A percentile compares a stretch with the other conserved stretches of the same genome.
Evolutionary conservation across 208 protist genomes (phyloP).

Genomic region (Trypanosoma avium): DNA sequence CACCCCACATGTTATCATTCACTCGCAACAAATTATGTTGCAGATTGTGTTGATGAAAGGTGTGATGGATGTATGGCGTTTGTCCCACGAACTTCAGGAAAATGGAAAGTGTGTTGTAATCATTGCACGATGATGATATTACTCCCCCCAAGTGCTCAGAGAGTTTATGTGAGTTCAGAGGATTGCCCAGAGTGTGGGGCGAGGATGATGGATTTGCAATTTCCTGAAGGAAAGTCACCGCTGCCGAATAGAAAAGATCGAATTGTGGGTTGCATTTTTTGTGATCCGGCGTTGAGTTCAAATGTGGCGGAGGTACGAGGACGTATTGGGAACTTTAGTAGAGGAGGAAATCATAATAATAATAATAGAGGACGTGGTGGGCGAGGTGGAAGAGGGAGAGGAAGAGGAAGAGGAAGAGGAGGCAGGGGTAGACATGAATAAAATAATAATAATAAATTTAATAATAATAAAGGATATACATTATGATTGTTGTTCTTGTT

Average conservation of each 20-base stretch:
- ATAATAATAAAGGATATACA: constrained; percentile 20
- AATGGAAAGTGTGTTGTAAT: constrained; percentile 92
- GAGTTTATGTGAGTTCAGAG: constrained; percentile 70
- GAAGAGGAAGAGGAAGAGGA: constrained; percentile 20
- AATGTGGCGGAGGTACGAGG: constrained; percentile 79
- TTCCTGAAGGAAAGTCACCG: constrained; percentile 78
- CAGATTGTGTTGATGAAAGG: constrained; percentile 72
- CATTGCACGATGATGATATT: constrained; percentile 87
- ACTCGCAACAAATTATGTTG: constrained; percentile 86
- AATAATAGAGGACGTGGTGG: constrained; percentile 24
- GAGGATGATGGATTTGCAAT: constrained; percentile 72
- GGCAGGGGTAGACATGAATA: constrained; percentile 19
- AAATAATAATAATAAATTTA: constrained; percentile 2
- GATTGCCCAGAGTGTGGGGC: constrained; percentile 81
- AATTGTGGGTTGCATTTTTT: constrained; percentile 80
- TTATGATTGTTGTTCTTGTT: no score
- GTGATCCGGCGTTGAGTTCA: constrained; percentile 51
- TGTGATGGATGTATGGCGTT: constrained; percentile 88
- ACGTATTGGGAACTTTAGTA: constrained; percentile 58
- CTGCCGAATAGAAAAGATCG: constrained; percentile 75
- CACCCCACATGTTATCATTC: constrained; percentile 91
- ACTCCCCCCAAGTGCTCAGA: constrained; percentile 81
- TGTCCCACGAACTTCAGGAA: constrained; percentile 76
- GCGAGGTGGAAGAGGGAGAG: constrained; percentile 29
- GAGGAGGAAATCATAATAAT: constrained; percentile 27